A percentile compares a stretch with the other conserved stretches of the same genome.
These are phyloP conservation scores for Echria macrotheca DNA, from an alignment of 495 filamentous ascomycete genomes.

Conservation along the genomic window DNA sequence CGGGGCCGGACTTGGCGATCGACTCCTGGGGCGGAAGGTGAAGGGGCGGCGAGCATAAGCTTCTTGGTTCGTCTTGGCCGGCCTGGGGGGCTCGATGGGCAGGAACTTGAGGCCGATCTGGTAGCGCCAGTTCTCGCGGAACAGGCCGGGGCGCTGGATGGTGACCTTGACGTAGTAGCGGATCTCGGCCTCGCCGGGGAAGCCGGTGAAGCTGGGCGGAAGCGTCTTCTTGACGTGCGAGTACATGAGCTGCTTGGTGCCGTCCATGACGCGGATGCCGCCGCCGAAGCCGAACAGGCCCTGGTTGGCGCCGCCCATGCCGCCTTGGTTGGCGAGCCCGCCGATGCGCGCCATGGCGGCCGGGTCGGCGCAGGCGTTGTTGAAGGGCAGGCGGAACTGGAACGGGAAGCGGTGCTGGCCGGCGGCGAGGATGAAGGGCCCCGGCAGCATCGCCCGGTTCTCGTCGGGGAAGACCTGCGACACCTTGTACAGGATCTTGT, in stretches of 20 bases:
- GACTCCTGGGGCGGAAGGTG: constrained; percentile 52
- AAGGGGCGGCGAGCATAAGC: constrained; percentile 78
- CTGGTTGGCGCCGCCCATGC: constrained; percentile 25
- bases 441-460: constrained; percentile 55
- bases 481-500: constrained; percentile 61
- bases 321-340: constrained; percentile 36
- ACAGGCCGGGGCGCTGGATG: constrained; percentile 71
- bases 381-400: constrained; percentile 88
- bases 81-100: constrained; percentile 84
- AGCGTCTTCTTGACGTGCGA: constrained; percentile 79
- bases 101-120: constrained; percentile 68
- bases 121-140: constrained; percentile 75
- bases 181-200: constrained; percentile 79
- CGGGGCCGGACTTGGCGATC: constrained; percentile 16
- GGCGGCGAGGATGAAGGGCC: constrained; percentile 59
- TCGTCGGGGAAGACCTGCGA: constrained; percentile 74
- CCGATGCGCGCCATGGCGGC: constrained; percentile 41
- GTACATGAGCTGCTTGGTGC: constrained; percentile 46
- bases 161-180: constrained; percentile 92
- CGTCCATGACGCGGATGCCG: constrained; percentile 49
- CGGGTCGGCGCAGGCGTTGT: constrained; percentile 69
- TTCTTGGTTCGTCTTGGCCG: constrained; percentile 61
- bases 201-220: constrained; percentile 78
- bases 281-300: constrained; percentile 32
- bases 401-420: constrained; percentile 89